Percentiles rank a stretch among this genome's conserved stretches.
Evolutionary conservation across 2,329 filamentous ascomycete species (phyloP).

Genomic region (Curvularia eragrostidis): DNA sequence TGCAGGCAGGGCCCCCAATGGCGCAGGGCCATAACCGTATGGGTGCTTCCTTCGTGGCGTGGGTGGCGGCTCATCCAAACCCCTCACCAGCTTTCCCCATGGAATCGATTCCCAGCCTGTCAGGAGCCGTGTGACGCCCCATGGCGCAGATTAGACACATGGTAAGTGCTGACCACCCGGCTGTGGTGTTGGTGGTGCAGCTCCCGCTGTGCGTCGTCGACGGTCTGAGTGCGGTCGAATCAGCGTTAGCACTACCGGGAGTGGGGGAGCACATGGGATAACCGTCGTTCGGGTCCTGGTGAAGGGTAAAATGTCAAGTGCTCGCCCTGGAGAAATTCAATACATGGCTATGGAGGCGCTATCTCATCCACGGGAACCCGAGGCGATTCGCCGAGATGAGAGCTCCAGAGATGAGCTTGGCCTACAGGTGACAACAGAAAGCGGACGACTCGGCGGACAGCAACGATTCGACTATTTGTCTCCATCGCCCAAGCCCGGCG

Average conservation of each 20-base stretch:
- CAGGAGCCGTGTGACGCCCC: constrained; percentile 41
- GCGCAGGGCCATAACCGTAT: constrained; percentile 23
- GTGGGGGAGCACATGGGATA: constrained; percentile 7
- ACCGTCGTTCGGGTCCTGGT: constrained; percentile 3
- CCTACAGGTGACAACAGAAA: constrained; percentile 25
- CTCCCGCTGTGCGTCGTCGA: not conserved
- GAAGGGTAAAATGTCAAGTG: not conserved
- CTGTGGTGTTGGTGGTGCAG: constrained; percentile 14
- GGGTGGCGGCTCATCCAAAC: constrained; percentile 39
- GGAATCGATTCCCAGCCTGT: constrained; percentile 17
- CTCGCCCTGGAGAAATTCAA: not conserved
- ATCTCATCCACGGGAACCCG: constrained; percentile 1
- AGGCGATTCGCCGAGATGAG: constrained; percentile 10
- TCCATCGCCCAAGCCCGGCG: constrained; percentile 36
- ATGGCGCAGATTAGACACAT: constrained; percentile 42
- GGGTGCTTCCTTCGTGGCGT: constrained; percentile 39
- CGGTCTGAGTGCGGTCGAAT: not conserved
- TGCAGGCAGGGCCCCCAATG: constrained; percentile 17
- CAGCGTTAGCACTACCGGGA: not conserved
- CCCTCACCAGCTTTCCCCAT: constrained; percentile 26
- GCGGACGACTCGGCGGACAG: constrained; percentile 40
- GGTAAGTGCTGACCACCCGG: constrained; percentile 37
- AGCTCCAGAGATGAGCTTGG: constrained; percentile 15
- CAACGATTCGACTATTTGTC: constrained; percentile 27
- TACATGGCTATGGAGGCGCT: not conserved